Conservation (phyloP, 2,329 filamentous ascomycete species). For the Fusarium beomiforme region DNA sequence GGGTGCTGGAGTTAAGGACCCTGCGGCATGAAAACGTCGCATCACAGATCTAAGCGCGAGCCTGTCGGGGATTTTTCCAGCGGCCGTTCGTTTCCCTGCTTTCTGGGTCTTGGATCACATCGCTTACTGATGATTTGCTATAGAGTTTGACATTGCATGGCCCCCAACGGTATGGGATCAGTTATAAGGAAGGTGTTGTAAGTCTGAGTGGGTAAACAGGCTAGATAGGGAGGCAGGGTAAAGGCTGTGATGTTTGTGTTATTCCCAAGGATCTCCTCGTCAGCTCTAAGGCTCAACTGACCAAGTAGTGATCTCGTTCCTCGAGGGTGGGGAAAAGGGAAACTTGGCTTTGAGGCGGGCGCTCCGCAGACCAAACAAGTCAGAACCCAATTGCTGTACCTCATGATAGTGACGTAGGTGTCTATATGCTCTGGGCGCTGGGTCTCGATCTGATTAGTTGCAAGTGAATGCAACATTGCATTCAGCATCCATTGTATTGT, state of each 20-base stretch:
- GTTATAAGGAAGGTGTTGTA: background rate
- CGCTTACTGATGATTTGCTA: background rate
- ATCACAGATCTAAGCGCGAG: constrained; percentile 14
- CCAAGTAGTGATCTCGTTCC: background rate
- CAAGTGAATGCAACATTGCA: constrained; percentile 30
- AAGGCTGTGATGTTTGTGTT: constrained; percentile 7
- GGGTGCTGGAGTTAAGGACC: constrained; percentile 17
- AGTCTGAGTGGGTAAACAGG: constrained; percentile 10
- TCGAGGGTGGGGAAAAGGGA: constrained; percentile 6
- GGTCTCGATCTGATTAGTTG: constrained; percentile 1
- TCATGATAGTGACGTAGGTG: constrained; percentile 28
- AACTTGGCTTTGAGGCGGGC: constrained; percentile 29
- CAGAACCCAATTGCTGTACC: constrained; percentile 33
- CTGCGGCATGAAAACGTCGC: constrained; percentile 22
- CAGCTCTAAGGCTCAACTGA: constrained; percentile 2
- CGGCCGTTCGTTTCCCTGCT: constrained; percentile 10
- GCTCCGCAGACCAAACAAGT: constrained; percentile 28
- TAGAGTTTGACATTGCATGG: constrained; percentile 3
- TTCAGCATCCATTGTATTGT: constrained; percentile 1
- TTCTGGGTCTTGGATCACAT: background rate
- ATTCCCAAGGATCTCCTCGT: background rate
- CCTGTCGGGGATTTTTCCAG: constrained; percentile 18
- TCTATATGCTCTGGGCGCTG: background rate
- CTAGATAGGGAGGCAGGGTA: background rate
- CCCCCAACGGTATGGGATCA: constrained; percentile 8